Evolutionary conservation across 78 protist species (phyloP).

Genomic region (Dictyostelium citrinum): DNA sequence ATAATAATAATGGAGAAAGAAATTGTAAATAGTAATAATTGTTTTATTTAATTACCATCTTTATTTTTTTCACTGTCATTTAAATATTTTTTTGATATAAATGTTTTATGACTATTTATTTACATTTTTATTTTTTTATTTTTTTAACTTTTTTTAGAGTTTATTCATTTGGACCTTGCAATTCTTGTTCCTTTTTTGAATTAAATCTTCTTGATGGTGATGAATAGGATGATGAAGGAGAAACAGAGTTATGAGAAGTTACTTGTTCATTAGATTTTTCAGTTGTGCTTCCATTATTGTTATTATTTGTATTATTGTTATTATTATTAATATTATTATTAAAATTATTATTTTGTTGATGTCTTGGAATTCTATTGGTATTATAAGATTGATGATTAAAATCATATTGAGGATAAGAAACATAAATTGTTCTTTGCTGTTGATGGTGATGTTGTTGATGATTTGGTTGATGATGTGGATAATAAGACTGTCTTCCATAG

Average conservation of each 20-base stretch:
- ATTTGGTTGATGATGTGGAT: background rate
- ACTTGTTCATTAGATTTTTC: background rate
- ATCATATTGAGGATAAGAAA: background rate
- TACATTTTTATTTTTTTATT: background rate
- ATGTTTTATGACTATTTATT: background rate
- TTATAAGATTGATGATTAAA: background rate
- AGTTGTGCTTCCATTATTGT: background rate
- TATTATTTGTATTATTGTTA: background rate
- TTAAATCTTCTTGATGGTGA: slow-evolving; percentile 32
- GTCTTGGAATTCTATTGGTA: background rate
- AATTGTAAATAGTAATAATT: no score
- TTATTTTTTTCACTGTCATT: no score
- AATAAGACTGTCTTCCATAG: background rate
- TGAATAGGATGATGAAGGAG: slow-evolving; percentile 21
- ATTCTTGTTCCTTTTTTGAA: background rate
- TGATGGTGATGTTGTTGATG: background rate
- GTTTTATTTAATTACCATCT: no score
- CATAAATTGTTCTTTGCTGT: background rate
- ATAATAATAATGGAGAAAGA: no score
- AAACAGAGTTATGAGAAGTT: background rate
- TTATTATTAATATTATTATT: background rate
- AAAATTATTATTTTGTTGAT: background rate
- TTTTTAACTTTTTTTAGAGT: background rate
- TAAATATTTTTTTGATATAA: no score
- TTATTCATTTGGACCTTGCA: background rate